Conservation (phyloP, 495 filamentous ascomycete species). For the Talaromyces borbonicus region DNA sequence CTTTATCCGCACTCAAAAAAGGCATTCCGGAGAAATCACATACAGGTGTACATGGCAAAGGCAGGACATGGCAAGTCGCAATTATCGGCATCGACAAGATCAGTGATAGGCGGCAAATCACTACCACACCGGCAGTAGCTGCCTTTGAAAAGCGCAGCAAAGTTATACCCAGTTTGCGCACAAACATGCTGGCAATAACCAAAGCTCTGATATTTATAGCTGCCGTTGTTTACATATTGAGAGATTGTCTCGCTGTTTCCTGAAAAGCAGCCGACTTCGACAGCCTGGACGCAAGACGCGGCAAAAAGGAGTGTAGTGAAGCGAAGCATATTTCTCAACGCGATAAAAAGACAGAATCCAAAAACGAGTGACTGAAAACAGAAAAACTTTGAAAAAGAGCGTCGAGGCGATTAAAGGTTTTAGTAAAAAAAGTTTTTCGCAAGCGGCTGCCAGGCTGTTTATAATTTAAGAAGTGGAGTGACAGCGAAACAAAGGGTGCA, state of each 20-base stretch:
- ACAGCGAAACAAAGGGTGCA: too few relatives aligned
- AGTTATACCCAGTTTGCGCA: not conserved
- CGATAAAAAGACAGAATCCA: not conserved
- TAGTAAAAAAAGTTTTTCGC: too few relatives aligned
- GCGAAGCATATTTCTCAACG: not conserved
- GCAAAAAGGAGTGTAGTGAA: not conserved
- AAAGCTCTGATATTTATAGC: not conserved
- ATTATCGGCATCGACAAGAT: not conserved
- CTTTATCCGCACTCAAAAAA: not conserved
- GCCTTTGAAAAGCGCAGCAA: not conserved
- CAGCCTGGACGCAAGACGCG: not conserved
- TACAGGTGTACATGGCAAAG: not conserved
- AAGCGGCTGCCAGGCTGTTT: too few relatives aligned
- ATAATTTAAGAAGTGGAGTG: too few relatives aligned
- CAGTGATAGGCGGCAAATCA: not conserved
- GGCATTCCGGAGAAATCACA: not conserved
- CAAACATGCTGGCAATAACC: not conserved
- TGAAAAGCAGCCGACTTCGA: not conserved
- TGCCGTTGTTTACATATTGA: not conserved
- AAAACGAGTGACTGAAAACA: not conserved
- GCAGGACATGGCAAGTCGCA: not conserved
- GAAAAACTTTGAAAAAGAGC: not conserved
- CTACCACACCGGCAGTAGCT: not conserved
- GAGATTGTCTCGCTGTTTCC: not conserved
- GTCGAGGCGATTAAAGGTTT: not conserved